Percentiles rank a stretch among this genome's conserved stretches.
Conservation (phyloP, 305 asterid species). For the Salvia sclarea region DNA sequence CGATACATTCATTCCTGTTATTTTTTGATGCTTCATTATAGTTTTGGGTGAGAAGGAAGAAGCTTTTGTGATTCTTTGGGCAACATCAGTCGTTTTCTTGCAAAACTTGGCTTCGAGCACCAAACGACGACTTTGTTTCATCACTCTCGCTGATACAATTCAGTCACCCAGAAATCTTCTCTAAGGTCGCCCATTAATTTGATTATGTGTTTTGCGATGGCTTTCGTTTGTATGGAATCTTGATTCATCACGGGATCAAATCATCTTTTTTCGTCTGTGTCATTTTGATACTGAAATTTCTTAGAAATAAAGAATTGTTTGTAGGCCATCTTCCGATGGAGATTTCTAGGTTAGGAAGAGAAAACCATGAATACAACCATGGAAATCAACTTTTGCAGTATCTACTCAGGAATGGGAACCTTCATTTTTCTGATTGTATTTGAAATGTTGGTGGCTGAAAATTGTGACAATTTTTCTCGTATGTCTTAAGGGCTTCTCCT, state of each 20-base stretch:
- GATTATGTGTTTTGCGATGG: background rate
- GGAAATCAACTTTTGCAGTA: no score
- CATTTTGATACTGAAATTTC: background rate
- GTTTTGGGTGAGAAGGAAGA: background rate
- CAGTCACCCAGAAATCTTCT: background rate
- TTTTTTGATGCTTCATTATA: background rate
- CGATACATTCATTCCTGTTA: background rate
- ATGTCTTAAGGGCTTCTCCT: background rate
- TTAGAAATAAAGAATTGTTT: background rate
- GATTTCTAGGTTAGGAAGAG: background rate
- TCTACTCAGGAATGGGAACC: background rate
- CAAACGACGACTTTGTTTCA: constrained; percentile 3
- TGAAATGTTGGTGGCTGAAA: constrained; percentile 1
- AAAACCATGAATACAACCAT: background rate
- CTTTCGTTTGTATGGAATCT: background rate
- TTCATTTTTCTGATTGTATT: background rate
- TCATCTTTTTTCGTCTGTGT: background rate
- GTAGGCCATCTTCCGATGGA: constrained; percentile 1
- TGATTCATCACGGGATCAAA: background rate
- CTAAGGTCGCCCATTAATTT: constrained; percentile 6
- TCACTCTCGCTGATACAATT: background rate
- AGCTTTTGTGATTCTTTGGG: background rate
- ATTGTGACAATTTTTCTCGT: background rate
- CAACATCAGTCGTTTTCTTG: background rate
- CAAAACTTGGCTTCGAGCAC: background rate